phyloP scores from a whole-genome alignment of 805 yeast species.

The Saccharomycopsis sp. region DNA sequence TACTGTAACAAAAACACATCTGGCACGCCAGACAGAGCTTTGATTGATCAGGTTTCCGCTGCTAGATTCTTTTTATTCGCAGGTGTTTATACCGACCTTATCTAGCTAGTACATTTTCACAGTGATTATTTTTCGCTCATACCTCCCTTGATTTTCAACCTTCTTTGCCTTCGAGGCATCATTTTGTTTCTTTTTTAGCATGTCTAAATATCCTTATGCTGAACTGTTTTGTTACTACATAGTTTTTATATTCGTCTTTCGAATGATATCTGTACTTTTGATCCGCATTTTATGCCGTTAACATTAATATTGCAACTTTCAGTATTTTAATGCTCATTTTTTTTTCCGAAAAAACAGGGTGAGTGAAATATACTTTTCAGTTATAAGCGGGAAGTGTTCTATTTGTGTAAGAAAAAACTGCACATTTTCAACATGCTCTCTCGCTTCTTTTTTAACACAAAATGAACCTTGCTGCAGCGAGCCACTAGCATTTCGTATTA shows the following conservation, averaged over 20 bases:
- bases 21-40: slow-evolving; percentile 39
- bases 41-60: slow-evolving; percentile 61
- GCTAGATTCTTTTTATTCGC: slow-evolving; percentile 60
- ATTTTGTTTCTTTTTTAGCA: background rate
- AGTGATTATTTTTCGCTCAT: background rate
- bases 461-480: no score
- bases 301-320: no score
- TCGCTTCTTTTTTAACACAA: background rate
- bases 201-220: background rate
- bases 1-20: slow-evolving; percentile 33
- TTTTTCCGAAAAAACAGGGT: no score
- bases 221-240: no score
- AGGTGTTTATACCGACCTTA: background rate
- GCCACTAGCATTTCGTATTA: no score
- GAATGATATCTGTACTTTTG: no score
- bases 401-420: background rate
- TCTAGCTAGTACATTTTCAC: background rate
- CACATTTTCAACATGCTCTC: background rate
- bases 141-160: background rate
- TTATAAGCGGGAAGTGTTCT: no score
- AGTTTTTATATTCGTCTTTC: no score
- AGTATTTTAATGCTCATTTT: no score
- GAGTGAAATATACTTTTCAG: no score
- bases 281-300: no score
- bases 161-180: background rate